Evolutionary conservation across 768 basidiomycete species (phyloP).

Genomic region (Trametes maxima): DNA sequence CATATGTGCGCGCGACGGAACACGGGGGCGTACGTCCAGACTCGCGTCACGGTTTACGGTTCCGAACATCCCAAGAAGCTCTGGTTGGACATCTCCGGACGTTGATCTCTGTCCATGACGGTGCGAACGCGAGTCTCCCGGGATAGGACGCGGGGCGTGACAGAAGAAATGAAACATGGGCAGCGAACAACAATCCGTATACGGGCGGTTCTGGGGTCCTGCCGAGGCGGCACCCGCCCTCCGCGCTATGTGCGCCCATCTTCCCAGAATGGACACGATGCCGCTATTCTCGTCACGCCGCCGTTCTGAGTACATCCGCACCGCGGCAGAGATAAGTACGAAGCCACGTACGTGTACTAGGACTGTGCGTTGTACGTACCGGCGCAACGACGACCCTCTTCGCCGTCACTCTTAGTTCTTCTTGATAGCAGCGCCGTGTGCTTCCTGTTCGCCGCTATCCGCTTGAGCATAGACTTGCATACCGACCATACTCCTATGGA

Average conservation of each 20-base stretch:
- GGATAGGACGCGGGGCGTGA: conserved; percentile 1
- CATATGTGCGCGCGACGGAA: conserved; percentile 3
- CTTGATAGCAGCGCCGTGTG: neutral
- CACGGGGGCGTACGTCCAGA: conserved; percentile 17
- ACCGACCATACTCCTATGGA: too few relatives aligned
- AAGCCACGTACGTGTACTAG: neutral
- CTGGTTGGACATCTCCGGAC: conserved; percentile 9
- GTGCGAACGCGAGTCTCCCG: neutral
- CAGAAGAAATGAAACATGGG: neutral
- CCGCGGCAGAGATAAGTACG: neutral
- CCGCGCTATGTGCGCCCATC: neutral
- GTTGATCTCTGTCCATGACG: neutral
- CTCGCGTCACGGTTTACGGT: neutral
- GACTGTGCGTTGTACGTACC: conserved; percentile 10
- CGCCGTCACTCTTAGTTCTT: neutral
- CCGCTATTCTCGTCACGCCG: neutral
- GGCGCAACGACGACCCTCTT: neutral
- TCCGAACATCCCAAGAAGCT: conserved; percentile 3
- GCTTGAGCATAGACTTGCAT: too few relatives aligned
- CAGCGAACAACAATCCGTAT: neutral
- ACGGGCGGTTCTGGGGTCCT: conserved; percentile 1
- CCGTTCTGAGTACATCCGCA: neutral
- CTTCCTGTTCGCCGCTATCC: too few relatives aligned
- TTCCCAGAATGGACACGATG: neutral
- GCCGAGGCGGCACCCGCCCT: neutral